phyloP scores from a whole-genome alignment of 1,139 yeast species.

The Geotrichum carabidarum region DNA sequence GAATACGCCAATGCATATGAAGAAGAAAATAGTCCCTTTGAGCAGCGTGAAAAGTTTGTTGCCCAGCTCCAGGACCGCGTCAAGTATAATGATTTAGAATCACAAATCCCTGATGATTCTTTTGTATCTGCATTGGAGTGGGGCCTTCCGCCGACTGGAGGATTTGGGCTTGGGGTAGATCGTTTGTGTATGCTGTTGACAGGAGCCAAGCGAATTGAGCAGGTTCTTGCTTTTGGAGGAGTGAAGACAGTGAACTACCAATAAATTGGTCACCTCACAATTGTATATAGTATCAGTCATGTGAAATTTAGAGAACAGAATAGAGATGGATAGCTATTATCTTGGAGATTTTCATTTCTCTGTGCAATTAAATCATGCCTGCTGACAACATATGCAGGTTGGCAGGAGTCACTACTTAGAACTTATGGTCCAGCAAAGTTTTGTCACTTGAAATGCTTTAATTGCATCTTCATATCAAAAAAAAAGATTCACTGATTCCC shows the following conservation, averaged over 20 bases:
- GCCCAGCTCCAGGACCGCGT: constrained; percentile 50
- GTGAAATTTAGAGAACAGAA: too few relatives aligned
- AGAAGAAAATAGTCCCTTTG: constrained; percentile 84
- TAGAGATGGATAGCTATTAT: too few relatives aligned
- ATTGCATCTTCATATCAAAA: too few relatives aligned
- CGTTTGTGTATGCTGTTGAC: constrained; percentile 76
- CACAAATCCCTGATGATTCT: constrained; percentile 64
- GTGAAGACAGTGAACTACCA: constrained; percentile 56
- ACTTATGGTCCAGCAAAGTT: too few relatives aligned
- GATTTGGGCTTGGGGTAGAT: constrained; percentile 96
- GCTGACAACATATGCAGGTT: too few relatives aligned
- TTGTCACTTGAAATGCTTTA: too few relatives aligned
- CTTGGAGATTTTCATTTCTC: too few relatives aligned
- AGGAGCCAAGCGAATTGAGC: constrained; percentile 62
- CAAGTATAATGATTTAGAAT: constrained; percentile 52
- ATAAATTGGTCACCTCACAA: constrained; percentile 16
- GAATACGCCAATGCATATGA: constrained; percentile 94
- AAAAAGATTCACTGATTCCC: too few relatives aligned
- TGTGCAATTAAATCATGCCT: too few relatives aligned
- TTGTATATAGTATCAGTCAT: background rate
- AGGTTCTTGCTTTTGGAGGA: constrained; percentile 78
- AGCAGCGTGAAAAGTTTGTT: constrained; percentile 57
- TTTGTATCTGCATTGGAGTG: constrained; percentile 76
- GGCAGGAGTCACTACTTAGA: too few relatives aligned
- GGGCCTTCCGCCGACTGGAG: constrained; percentile 97